These are phyloP conservation scores for Kuraishia cidri DNA, from an alignment of 805 yeast genomes.

Conservation along the genomic window DNA sequence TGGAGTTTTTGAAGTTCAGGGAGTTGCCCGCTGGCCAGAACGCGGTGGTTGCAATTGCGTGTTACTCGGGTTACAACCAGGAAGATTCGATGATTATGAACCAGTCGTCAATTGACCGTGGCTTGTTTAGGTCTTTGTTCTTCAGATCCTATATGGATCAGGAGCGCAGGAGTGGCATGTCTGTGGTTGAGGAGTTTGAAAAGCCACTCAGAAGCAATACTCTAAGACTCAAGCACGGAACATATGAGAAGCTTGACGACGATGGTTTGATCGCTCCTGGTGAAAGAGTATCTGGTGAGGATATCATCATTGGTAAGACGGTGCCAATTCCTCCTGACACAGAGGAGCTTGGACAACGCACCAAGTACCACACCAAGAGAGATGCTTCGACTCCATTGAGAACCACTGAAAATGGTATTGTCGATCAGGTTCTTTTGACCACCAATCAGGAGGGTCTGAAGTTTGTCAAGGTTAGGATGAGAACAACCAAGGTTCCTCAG, in stretches of 20 bases:
- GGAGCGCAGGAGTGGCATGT: constrained; percentile 97
- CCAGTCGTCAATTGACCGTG: constrained; percentile 95
- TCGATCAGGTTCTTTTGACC: constrained; percentile 93
- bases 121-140: constrained; percentile 89
- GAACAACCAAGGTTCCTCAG: constrained; percentile 97
- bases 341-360: constrained; percentile 97
- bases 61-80: constrained; percentile 98
- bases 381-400: constrained; percentile 98
- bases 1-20: constrained; percentile 95
- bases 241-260: constrained; percentile 95
- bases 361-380: constrained; percentile 96
- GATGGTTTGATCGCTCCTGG: constrained; percentile 99
- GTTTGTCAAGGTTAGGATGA: constrained; percentile 96
- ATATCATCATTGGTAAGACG: constrained; percentile 96
- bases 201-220: constrained; percentile 95
- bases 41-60: constrained; percentile 95
- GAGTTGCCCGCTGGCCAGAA: constrained; percentile 99
- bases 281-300: constrained; percentile 97
- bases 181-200: constrained; percentile 95
- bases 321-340: constrained; percentile 99
- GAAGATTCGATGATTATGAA: constrained; percentile 99
- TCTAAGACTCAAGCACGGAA: constrained; percentile 92
- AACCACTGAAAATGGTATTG: constrained; percentile 96
- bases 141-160: constrained; percentile 98
- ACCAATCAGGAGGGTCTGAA: constrained; percentile 98